Base-by-base conservation (phyloP, 208 protist genomes). In the Vickermania spadyakhi region DNA sequence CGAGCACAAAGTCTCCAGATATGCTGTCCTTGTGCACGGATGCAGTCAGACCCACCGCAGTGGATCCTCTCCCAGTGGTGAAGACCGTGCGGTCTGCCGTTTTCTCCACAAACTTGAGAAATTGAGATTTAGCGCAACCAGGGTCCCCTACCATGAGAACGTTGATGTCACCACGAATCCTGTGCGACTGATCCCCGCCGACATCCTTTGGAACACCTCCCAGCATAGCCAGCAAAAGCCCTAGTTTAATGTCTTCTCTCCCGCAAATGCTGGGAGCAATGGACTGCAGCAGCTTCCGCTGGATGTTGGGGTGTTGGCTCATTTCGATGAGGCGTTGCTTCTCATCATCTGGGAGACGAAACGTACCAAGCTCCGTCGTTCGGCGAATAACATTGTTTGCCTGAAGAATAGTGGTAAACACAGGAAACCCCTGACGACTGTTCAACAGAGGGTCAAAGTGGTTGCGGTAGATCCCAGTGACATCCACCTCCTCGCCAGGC, bases 91-190 rank as follows among this genome's bases (percentile, higher is more conserved):
- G 89, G 42, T 96, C 94, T 1, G 98, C 91, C 22, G 98, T 99
- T 67, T 99, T 98, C 74, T 99, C 96, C 1, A 99, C 89, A 74
- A 99, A 99, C 76, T 99, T 99, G 29, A 99, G 78, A 69, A 99
- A 99, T 72, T 98, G 93, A 36, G 91, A 97, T 69, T 98, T 97
- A 29, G 92, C 92, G 59, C 84, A 98, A 58, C 98, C 98, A 5
- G 99, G 99, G 72, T 99, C 99, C 58, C 99, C 99, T 52, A 99
- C 85, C 31, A 99, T 68, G 4, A 99, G 83, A 3, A 99, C 93
- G 84, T 99, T 99, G 63, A 99, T 99, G 77, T 99, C 99, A 42
- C 99, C 99, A 77, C 99, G 93, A 68, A 99, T 97, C 56, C 93
- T 81, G 70, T 99, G 97, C 1, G 85, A 91, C 79, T 95, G 89